Base-by-base conservation (phyloP, 2,329 filamentous ascomycete species). In the Trichophyton schoenleinii region DNA sequence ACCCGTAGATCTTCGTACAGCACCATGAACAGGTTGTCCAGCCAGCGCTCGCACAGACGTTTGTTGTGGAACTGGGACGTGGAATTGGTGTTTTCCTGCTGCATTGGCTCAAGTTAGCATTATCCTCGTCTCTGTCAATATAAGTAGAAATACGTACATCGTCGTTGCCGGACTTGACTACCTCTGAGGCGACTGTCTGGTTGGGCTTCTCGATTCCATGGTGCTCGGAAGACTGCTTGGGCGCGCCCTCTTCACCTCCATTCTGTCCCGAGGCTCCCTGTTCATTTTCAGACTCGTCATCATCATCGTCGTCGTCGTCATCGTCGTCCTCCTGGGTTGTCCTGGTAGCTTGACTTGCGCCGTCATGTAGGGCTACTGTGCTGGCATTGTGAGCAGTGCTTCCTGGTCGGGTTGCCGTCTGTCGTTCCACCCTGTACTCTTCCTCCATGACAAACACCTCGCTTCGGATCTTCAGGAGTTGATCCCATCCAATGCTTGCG, bases 391-490 rank as follows among this genome's bases (percentile, higher is more conserved):
- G 83, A 68, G 85, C 86, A 25, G 65, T 70, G 63, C 74, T 60
- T 74, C 75, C 53, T 74, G 70, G 15, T 77, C 71, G 57, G 78
- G 69, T 44, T 66, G 74, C 18, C 59, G 77, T 69, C 52, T 78
- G 71, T 20, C 74, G 72, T 75, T 97, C 94, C 61, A 87, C 88
- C 57, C 94, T 85, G 72, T 99, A 99, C 73, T 99, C 94, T 70
- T 99, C 94, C 73, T 99, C 94, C 94, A 99, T 99, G 57, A 99
- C 94, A 68, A 99, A 99, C 1, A 99, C 94, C 65, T 92, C 91
- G 77, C 92, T 97, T 67, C 94, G 84, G 69, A 95, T 96, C 74
- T 90, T 95, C 59, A 99, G 79, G 22, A 99, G 80, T 71, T 96
- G 90, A 68, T 99, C 94, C 94, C 94, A 99, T 44, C 94, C 94